Base-by-base conservation (phyloP, 106 monocot genomes). In the Triglochin maritima region DNA sequence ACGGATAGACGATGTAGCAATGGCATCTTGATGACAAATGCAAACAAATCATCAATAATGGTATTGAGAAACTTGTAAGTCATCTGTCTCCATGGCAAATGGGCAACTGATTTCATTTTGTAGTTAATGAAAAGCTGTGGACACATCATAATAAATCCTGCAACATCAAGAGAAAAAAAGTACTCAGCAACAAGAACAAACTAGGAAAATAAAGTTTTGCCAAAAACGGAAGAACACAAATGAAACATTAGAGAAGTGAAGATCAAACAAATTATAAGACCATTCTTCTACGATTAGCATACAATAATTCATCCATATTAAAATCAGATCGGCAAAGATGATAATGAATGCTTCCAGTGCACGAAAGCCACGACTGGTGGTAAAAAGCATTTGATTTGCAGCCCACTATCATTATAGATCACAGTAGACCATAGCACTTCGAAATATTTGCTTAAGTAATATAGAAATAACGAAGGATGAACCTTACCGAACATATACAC, bases 121-220 rank as follows among this genome's bases (percentile, higher is more conserved):
- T 96, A 96, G 74, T 91, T 96, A 56, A 96, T 88, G 72, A 96
- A 91, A 53, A 96, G 76, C 52, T 91, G 90, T 14, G 96, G 90
- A 76, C 90, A 96, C 96, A 96, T 96, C 90, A 96, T 88, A 47
- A 91, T 96, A 85, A 96, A 96, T 51, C 96, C 96, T 88, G 80
- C 43, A 78, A 60, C 47, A 74, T 41, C 61, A 12, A 60, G n/a
- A 17, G 42, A 59, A 63, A 58, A 75, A 2, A 62, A 62, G 29
- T 29, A 29, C 29, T 29, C 29, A 63, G 49, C 61, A 70, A 58
- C 44, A 15, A 3, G 29, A 29, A 29, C 29, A 29, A 29, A 29
- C 29, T 29, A 29, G 29, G 29, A 29, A 1, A 29, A 29, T 0
- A 29, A 29, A 29, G 29, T 29, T 29, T 29, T 29, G 29, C 29